These are phyloP conservation scores for Guillardia theta DNA, from an alignment of 78 protist genomes.

Conservation along the genomic window DNA sequence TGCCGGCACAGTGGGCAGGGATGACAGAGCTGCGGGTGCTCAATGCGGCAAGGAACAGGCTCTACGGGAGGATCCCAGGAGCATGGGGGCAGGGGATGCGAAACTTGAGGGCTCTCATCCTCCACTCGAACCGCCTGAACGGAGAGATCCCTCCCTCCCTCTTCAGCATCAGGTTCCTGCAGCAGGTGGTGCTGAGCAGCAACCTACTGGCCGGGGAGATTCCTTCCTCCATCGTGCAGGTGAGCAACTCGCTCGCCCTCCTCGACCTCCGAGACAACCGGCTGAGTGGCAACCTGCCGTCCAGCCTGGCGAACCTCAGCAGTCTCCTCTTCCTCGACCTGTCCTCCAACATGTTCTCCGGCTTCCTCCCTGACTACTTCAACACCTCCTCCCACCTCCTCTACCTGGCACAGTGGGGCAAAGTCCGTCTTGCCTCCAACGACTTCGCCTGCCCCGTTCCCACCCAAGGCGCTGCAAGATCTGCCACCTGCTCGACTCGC, in stretches of 20 bases:
- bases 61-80: too few species aligned
- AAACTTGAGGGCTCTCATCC: not conserved
- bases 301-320: not conserved
- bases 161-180: not conserved
- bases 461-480: not conserved
- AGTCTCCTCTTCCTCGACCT: not conserved
- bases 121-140: not conserved
- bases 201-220: not conserved
- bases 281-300: not conserved
- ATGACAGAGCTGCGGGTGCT: too few species aligned
- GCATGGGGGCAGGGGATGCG: too few species aligned
- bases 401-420: not conserved
- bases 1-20: too few species aligned
- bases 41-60: too few species aligned
- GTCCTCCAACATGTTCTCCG: not conserved
- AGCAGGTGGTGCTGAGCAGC: not conserved
- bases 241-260: not conserved
- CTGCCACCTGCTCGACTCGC: not conserved
- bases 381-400: not conserved
- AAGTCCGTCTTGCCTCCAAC: not conserved
- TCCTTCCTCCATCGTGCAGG: not conserved
- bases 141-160: not conserved
- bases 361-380: constrained; percentile 29
- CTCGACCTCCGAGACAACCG: not conserved
- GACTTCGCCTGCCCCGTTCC: constrained; percentile 22